Percentiles rank a stretch among this genome's conserved stretches.
Conservation (phyloP, 805 yeast genomes). For the Candida pseudoglaebosa region DNA sequence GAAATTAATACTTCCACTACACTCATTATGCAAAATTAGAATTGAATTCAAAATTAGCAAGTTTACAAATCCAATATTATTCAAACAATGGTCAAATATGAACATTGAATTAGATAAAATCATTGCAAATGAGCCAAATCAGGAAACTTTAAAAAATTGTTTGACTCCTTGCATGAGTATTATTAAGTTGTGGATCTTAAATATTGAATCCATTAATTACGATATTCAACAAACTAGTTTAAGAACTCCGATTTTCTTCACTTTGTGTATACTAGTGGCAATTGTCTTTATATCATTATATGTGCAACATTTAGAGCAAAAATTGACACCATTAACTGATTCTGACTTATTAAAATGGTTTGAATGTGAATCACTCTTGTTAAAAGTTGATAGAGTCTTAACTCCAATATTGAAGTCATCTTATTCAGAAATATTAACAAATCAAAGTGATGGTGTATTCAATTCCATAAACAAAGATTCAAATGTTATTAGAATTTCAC, state of each 20-base stretch:
- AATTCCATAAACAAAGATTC: constrained; percentile 34
- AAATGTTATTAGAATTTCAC: constrained; percentile 49
- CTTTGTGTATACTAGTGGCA: constrained; percentile 65
- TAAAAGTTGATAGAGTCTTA: constrained; percentile 56
- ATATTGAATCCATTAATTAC: constrained; percentile 53
- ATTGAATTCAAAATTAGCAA: constrained; percentile 60
- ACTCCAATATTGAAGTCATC: constrained; percentile 49
- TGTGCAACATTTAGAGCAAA: constrained; percentile 49
- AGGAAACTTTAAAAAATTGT: constrained; percentile 61
- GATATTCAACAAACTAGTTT: constrained; percentile 66
- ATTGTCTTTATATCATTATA: constrained; percentile 61
- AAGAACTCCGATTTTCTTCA: constrained; percentile 72
- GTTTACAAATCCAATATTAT: constrained; percentile 55
- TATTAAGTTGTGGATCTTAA: constrained; percentile 67
- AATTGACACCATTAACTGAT: constrained; percentile 12
- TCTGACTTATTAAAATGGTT: constrained; percentile 42
- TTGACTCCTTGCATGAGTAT: constrained; percentile 55
- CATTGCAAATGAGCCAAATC: constrained; percentile 34
- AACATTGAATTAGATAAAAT: constrained; percentile 43
- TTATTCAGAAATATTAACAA: constrained; percentile 54
- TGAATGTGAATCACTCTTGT: constrained; percentile 54
- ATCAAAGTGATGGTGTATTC: constrained; percentile 57
- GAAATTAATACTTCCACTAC: constrained; percentile 63
- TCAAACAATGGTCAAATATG: constrained; percentile 68
- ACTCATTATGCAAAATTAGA: constrained; percentile 63